Evolutionary conservation across 1,139 yeast genomes (phyloP).

Genomic region (Candida gigantensis): DNA sequence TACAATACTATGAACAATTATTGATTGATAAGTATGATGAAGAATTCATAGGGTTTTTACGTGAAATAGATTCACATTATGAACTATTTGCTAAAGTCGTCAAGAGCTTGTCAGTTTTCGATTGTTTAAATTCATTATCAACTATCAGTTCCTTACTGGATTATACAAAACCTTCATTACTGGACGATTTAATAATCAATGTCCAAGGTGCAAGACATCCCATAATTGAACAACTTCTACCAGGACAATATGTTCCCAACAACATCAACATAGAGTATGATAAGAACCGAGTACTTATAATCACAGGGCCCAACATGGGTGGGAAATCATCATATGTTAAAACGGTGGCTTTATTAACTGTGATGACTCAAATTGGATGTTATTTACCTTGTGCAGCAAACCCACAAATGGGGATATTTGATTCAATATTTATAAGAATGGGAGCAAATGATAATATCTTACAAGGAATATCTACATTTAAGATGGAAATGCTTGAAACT

Average conservation of each 20-base stretch:
- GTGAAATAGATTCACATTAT: slow-evolving; percentile 47
- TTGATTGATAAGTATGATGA: slow-evolving; percentile 55
- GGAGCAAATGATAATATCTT: slow-evolving; percentile 75
- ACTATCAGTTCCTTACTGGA: slow-evolving; percentile 53
- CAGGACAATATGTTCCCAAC: slow-evolving; percentile 64
- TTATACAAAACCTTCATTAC: slow-evolving; percentile 59
- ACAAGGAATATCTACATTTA: slow-evolving; percentile 71
- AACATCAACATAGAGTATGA: slow-evolving; percentile 51
- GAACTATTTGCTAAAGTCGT: slow-evolving; percentile 52
- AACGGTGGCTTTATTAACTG: slow-evolving; percentile 58
- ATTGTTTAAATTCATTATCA: slow-evolving; percentile 73
- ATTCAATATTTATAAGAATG: slow-evolving; percentile 59
- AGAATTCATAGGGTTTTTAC: slow-evolving; percentile 57
- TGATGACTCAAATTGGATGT: slow-evolving; percentile 56
- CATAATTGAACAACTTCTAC: slow-evolving; percentile 59
- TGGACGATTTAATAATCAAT: slow-evolving; percentile 48
- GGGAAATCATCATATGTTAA: slow-evolving; percentile 73
- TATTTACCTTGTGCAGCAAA: slow-evolving; percentile 38
- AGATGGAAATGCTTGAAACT: slow-evolving; percentile 73
- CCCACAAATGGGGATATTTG: slow-evolving; percentile 60
- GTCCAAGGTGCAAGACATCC: slow-evolving; percentile 75
- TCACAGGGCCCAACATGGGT: slow-evolving; percentile 70
- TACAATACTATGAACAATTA: slow-evolving; percentile 65
- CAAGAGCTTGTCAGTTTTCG: slow-evolving; percentile 58
- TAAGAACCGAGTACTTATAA: slow-evolving; percentile 54